These are phyloP conservation scores for Candida qinlingensis DNA, from an alignment of 805 yeast genomes.

Conservation along the genomic window DNA sequence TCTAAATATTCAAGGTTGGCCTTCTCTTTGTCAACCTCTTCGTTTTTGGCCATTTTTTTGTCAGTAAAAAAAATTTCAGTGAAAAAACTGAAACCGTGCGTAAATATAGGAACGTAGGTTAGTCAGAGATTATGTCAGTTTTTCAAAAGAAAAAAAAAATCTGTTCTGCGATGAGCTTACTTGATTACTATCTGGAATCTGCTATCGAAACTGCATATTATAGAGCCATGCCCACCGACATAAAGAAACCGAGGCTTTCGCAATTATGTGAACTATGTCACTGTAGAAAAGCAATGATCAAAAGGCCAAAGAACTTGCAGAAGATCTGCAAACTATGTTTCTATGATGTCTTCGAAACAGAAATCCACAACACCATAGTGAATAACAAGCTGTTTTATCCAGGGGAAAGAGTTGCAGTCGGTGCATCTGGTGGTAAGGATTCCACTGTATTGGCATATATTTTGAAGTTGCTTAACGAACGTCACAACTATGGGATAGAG, in stretches of 20 bases:
- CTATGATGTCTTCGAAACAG: constrained; percentile 87
- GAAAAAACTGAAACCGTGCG: constrained; percentile 12
- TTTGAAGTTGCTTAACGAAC: constrained; percentile 78
- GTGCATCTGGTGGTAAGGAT: constrained; percentile 99
- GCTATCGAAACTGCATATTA: too few species aligned
- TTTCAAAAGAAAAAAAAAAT: background rate
- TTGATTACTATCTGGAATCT: background rate
- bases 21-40: background rate
- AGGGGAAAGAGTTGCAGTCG: constrained; percentile 92
- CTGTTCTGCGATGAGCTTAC: constrained; percentile 1
- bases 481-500: constrained; percentile 83
- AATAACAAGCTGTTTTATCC: constrained; percentile 60
- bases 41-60: constrained; percentile 20
- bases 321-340: constrained; percentile 90
- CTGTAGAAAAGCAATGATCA: constrained; percentile 76
- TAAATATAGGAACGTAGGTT: constrained; percentile 10
- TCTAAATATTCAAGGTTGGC: background rate
- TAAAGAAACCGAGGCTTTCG: constrained; percentile 26
- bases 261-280: constrained; percentile 81
- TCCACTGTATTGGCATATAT: constrained; percentile 92
- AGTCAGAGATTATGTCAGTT: background rate
- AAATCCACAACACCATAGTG: constrained; percentile 84
- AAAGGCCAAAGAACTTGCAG: constrained; percentile 87
- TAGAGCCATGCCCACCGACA: background rate
- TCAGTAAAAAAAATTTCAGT: constrained; percentile 5